A percentile compares a stretch with the other conserved stretches of the same genome.
Conservation (phyloP, 768 basidiomycete species). For the Amanita muscaria region DNA sequence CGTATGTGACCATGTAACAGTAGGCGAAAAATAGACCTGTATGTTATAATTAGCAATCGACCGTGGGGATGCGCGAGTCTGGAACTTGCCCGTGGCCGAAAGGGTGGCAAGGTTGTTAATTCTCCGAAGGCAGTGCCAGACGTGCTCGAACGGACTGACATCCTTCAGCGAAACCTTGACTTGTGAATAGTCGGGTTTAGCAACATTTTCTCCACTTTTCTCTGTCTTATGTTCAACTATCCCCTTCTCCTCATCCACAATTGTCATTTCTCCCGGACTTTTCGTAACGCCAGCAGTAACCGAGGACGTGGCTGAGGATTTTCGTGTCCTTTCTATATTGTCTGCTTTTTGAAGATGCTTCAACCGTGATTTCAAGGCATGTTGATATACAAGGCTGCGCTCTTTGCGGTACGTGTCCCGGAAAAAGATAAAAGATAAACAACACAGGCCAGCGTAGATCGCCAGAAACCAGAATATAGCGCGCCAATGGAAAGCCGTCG, state of each 20-base stretch:
- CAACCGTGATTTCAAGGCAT: slow-evolving; percentile 41
- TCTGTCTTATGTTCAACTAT: neutral
- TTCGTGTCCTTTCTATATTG: too few species aligned
- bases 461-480: slow-evolving; percentile 78
- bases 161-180: slow-evolving; percentile 56
- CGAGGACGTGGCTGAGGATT: neutral
- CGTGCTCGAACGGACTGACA: slow-evolving; percentile 66
- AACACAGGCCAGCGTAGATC: slow-evolving; percentile 42
- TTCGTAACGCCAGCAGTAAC: slow-evolving; percentile 13
- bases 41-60: neutral
- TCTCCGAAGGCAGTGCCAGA: slow-evolving; percentile 46
- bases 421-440: slow-evolving; percentile 51
- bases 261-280: slow-evolving; percentile 17
- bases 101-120: slow-evolving; percentile 64
- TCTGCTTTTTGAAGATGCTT: slow-evolving; percentile 6
- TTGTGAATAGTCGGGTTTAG: slow-evolving; percentile 9
- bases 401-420: slow-evolving; percentile 79
- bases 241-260: slow-evolving; percentile 12
- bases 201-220: too few species aligned
- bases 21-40: slow-evolving; percentile 65
- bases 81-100: slow-evolving; percentile 45
- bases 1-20: slow-evolving; percentile 64
- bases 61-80: neutral
- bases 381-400: slow-evolving; percentile 74
- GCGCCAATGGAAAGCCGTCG: slow-evolving; percentile 66